Base-by-base conservation (phyloP, 2,329 filamentous ascomycete genomes). In the Fusarium sororula region DNA sequence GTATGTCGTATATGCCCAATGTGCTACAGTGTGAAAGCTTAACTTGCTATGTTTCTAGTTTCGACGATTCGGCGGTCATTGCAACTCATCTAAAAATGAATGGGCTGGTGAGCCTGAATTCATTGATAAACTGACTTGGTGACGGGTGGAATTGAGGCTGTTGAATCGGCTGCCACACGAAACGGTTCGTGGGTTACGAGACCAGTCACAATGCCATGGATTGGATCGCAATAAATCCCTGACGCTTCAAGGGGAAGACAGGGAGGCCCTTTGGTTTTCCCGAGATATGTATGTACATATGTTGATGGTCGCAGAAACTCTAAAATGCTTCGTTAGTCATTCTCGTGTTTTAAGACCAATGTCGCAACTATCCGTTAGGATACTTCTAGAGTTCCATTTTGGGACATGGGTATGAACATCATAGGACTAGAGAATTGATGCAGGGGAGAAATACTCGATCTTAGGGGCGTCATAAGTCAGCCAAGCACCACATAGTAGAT, bases 121-220 rank as follows among this genome's bases (percentile, higher is more conserved):
- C 37, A 47, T 75, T 56, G 50, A 65, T 44, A 59, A 68, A 67
- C 63, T 53, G 45, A 38, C 42, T n/a, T 32, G 24, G 35, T 48
- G 42, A 30, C 30, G 42, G 56, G 53, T 73, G 69, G 66, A 75
- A 75, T 75, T 73, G 69, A 73, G 72, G 73, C 73, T 75, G 59
- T 38, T 53, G 55, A 59, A 65, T 75, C 66, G 69, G 58, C 72
- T 63, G 47, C 68, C 72, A 73, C 72, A 74, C 66, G 68, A 78
- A 75, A 75, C 70, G 53, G 64, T 68, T 70, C 64, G 63, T 63
- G 47, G 59, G 41, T 68, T 55, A 39, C 44, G 57, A 75, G 66
- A 64, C 72, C 59, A 61, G 60, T 59, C 50, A 61, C 55, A 44
- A 63, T 42, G 44, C 45, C 70, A 66, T 66, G 66, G 66, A 68